phyloP scores from a whole-genome alignment of 2,329 filamentous ascomycete genomes.

The Lasiodiplodia theobromae region DNA sequence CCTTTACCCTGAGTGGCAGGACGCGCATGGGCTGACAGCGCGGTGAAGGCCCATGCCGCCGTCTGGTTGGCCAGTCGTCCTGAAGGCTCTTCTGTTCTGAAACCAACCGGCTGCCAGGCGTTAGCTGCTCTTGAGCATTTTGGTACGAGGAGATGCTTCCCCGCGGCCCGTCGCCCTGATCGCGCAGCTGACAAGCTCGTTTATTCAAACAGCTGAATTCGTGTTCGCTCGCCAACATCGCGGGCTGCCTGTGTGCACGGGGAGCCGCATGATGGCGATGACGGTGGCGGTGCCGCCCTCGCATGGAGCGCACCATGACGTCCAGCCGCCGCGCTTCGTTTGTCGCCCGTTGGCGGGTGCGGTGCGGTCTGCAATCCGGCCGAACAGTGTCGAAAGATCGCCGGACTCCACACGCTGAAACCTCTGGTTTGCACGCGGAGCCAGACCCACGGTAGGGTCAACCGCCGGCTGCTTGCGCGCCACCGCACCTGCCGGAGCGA shows the following conservation, averaged over 20 bases:
- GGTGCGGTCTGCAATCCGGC: not conserved
- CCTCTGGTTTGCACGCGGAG: not conserved
- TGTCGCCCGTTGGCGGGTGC: not conserved
- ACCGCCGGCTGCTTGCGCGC: not conserved
- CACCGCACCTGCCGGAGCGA: not conserved
- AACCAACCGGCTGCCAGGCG: constrained; percentile 4
- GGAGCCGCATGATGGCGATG: not conserved
- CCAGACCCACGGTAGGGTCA: not conserved
- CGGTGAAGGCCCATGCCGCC: not conserved
- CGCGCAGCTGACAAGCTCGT: not conserved
- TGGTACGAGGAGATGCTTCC: constrained; percentile 9
- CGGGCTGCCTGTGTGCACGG: not conserved
- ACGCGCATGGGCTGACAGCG: constrained; percentile 1
- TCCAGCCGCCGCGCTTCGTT: not conserved
- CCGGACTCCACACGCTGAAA: not conserved
- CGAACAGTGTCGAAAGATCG: not conserved
- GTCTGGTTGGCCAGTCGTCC: not conserved
- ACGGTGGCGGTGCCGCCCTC: not conserved
- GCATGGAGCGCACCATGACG: not conserved
- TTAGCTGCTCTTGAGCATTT: not conserved
- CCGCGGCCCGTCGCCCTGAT: not conserved
- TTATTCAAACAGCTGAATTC: constrained; percentile 4
- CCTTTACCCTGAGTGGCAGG: not conserved
- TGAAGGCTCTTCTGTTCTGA: not conserved
- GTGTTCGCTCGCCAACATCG: not conserved